Percentiles rank a stretch among this genome's conserved stretches.
phyloP scores from a whole-genome alignment of 2,329 filamentous ascomycete genomes.

The Hymenoscyphus scutula region DNA sequence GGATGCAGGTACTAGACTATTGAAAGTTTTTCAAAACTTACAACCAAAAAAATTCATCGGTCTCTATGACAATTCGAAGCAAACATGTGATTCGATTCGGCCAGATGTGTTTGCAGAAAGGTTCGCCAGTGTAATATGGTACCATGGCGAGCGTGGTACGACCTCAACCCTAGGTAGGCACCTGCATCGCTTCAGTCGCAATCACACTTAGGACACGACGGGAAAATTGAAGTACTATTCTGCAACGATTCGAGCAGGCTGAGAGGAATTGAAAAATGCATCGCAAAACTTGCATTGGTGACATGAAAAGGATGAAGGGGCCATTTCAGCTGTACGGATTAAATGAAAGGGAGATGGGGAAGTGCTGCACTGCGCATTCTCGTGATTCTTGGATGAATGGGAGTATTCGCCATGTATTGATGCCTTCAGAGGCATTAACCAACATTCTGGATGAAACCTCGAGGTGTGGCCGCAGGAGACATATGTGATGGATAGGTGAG shows the following conservation, averaged over 20 bases:
- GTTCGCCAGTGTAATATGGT: too few species aligned
- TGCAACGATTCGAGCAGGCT: not conserved
- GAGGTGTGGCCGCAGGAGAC: not conserved
- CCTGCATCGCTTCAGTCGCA: not conserved
- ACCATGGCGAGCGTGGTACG: too few species aligned
- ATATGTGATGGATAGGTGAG: not conserved
- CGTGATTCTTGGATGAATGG: not conserved
- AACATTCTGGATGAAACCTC: not conserved
- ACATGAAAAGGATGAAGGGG: not conserved
- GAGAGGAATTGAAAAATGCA: not conserved
- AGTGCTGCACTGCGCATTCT: not conserved
- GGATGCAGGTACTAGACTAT: too few species aligned
- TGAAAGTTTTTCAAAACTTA: too few species aligned
- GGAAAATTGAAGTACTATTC: not conserved
- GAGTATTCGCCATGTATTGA: too few species aligned
- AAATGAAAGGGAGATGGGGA: not conserved
- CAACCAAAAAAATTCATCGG: too few species aligned
- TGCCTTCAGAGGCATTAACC: conserved; percentile 2
- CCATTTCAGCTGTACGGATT: not conserved
- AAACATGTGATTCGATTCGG: too few species aligned
- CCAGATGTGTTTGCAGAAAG: too few species aligned
- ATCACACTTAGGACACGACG: not conserved
- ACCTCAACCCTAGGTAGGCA: too few species aligned
- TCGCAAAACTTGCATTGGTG: not conserved
- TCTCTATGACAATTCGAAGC: too few species aligned